These are phyloP conservation scores for Narthecium ossifragum DNA, from an alignment of 106 monocot genomes.

Conservation along the genomic window DNA sequence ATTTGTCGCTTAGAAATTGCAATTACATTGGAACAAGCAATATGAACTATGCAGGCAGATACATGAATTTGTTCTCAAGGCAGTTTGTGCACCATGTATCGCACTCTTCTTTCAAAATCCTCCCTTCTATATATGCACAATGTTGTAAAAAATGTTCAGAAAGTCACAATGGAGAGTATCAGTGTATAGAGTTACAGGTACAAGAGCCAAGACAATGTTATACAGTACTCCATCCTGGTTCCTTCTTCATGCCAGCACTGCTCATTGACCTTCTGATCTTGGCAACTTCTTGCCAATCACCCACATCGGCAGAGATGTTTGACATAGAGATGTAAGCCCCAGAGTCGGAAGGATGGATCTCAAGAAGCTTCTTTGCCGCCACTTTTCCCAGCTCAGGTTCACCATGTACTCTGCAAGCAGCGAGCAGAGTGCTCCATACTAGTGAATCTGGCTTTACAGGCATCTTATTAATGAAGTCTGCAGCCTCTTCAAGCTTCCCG, in stretches of 20 bases:
- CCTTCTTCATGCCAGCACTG: slow-evolving; percentile 39
- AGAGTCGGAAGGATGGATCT: slow-evolving; percentile 38
- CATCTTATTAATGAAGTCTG: slow-evolving; percentile 42
- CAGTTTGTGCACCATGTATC: too few relatives aligned
- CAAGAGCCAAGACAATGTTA: slow-evolving; percentile 9
- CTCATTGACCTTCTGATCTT: slow-evolving; percentile 52
- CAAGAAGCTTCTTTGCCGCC: slow-evolving; percentile 43
- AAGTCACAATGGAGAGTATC: too few relatives aligned
- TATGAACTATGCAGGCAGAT: too few relatives aligned
- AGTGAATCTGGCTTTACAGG: slow-evolving; percentile 32
- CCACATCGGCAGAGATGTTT: slow-evolving; percentile 51
- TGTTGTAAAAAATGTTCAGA: too few relatives aligned
- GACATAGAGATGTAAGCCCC: slow-evolving; percentile 48
- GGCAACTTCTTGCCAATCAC: slow-evolving; percentile 57
- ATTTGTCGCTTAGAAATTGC: too few relatives aligned
- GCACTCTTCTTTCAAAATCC: too few relatives aligned
- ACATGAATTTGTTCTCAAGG: too few relatives aligned
- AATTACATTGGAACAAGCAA: too few relatives aligned
- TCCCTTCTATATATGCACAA: too few relatives aligned
- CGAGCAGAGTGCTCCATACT: slow-evolving; percentile 65
- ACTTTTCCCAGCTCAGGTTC: slow-evolving; percentile 43
- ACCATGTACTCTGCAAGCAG: slow-evolving; percentile 66
- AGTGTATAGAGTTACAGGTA: too few relatives aligned
- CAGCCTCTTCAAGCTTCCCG: slow-evolving; percentile 56
- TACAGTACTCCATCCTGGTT: slow-evolving; percentile 57